Evolutionary conservation across 2,329 filamentous ascomycete genomes (phyloP).

Genomic region (Dactylellina cionopaga): DNA sequence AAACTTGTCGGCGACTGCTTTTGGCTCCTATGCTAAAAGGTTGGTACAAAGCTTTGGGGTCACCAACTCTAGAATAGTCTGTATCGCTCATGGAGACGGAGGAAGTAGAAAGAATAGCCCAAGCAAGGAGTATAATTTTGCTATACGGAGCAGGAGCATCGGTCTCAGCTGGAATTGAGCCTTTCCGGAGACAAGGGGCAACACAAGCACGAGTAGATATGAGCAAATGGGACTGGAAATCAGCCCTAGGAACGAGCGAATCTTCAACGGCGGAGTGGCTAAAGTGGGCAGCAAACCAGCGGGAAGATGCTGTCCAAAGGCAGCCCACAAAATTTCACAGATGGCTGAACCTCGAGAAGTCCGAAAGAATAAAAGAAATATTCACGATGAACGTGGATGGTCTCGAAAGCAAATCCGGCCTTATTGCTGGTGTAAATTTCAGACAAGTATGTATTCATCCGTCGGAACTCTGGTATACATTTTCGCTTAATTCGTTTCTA

Average conservation of each 20-base stretch:
- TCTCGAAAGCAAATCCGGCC: background rate
- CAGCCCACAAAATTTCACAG: constrained; percentile 5
- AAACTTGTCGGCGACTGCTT: too few relatives aligned
- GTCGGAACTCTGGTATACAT: background rate
- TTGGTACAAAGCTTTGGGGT: too few relatives aligned
- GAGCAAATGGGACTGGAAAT: constrained; percentile 4
- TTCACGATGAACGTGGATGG: background rate
- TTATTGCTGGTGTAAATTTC: background rate
- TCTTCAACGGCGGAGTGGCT: background rate
- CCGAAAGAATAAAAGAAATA: background rate
- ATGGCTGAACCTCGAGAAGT: constrained; percentile 2
- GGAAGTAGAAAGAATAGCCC: background rate
- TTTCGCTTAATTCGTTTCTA: background rate
- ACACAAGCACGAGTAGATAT: background rate
- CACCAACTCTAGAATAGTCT: too few relatives aligned
- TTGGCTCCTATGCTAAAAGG: too few relatives aligned
- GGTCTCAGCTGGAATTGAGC: background rate
- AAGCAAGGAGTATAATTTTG: background rate
- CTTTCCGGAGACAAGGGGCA: background rate
- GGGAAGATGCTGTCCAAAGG: background rate
- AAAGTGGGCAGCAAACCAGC: background rate
- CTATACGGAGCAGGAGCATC: background rate
- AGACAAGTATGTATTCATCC: background rate
- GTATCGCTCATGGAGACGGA: background rate
- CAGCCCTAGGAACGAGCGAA: background rate